These are phyloP conservation scores for Phytophthora aleatoria DNA, from an alignment of 352 stramenopile genomes.

Conservation along the genomic window DNA sequence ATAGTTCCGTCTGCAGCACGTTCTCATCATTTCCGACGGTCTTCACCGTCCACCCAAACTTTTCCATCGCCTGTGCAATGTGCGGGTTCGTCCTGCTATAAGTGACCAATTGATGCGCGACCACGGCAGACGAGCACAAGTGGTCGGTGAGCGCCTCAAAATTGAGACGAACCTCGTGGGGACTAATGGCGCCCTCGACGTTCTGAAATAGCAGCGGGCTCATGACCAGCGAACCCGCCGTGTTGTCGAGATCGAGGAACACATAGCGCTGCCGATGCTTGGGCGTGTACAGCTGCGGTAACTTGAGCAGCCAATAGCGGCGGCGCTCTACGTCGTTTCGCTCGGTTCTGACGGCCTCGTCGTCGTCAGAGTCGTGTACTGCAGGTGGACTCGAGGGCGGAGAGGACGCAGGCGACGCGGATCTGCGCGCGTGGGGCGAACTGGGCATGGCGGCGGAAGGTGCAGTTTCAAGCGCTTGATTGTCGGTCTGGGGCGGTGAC, in stretches of 20 bases:
- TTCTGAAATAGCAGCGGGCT: conserved; percentile 18
- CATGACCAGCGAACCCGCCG: conserved; percentile 5
- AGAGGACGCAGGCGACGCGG: background rate
- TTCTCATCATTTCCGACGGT: conserved; percentile 10
- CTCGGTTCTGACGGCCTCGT: conserved; percentile 13
- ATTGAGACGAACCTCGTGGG: conserved; percentile 21
- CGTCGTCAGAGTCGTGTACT: background rate
- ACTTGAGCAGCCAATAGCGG: conserved; percentile 14
- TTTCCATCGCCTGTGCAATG: conserved; percentile 16
- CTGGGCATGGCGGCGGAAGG: background rate
- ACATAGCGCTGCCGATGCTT: conserved; percentile 26
- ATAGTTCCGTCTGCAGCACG: conserved; percentile 15
- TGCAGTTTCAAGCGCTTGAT: too few species aligned
- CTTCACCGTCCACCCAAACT: conserved; percentile 23
- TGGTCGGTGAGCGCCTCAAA: conserved; percentile 23
- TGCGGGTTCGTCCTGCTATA: conserved; percentile 17
- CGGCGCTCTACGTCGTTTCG: conserved; percentile 25
- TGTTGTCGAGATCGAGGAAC: conserved; percentile 31
- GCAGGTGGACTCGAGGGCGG: background rate
- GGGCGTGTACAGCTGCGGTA: conserved; percentile 19
- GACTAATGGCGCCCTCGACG: conserved; percentile 8
- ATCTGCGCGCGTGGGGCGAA: too few species aligned
- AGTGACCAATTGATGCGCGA: conserved; percentile 17
- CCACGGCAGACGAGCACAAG: conserved; percentile 16
- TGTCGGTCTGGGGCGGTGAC: too few species aligned